Base-by-base conservation (phyloP, 768 basidiomycete species). In the Tulasnella sp. region DNA sequence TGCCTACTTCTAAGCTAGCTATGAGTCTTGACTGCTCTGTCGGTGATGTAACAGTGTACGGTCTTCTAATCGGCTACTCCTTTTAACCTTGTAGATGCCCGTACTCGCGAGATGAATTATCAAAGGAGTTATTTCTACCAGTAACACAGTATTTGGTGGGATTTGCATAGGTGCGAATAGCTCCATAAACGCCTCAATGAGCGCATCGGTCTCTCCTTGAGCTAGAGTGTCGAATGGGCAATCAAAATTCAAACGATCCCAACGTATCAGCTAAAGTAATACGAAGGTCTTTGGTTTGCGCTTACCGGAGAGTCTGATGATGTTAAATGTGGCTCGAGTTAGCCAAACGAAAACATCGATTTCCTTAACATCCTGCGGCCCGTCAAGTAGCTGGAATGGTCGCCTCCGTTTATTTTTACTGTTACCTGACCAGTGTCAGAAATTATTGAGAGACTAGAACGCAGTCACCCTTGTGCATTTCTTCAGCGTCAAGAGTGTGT, bases 221-320 rank as follows among this genome's bases (percentile, higher is more conserved):
- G 76, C 78, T 22, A 81, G 75, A 3, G 80, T 73, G 62, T 80
- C 72, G 70, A 81, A 81, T 19, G 77, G 72, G 69, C 81, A 81
- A 74, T 79, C 77, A 73, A 81, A 81, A 1, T 80, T 80, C 79
- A 67, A 5, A 26, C 37, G 9, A 26, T n/a, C 11, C 11, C 11
- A 11, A n/a, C 2, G 7, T 40, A 8, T 36, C 17, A 17, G 7
- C 14, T 32, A 9, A 12, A 41, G n/a, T 52, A 7, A 40, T 3
- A 8, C 22, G 8, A 40, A 40, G 16, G 40, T 35, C 8, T 19
- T 7, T 67, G 14, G 34, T 9, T 4, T 16, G 65, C 5, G 22
- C 74, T 44, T 12, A 74, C 77, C 77, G 19, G 76, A 76, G 11
- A 77, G 64, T 22, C 77, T 76, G 32, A 77, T 77, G 17, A 76